Conservation (phyloP, 108 stramenopile genomes). For the Parmales sp. region DNA sequence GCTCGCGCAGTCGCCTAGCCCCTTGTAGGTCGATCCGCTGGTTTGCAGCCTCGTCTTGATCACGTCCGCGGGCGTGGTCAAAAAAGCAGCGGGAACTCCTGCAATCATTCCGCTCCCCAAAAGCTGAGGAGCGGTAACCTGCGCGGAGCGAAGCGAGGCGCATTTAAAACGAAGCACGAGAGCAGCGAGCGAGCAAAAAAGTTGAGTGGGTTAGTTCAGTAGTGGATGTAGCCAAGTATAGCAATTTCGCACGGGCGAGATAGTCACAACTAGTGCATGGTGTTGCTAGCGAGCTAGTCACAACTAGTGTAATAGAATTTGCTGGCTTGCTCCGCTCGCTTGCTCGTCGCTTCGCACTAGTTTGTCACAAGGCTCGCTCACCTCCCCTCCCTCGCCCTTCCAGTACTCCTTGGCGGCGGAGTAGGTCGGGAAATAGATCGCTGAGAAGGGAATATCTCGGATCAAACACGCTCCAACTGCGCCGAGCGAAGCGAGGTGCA, state of each 20-base stretch:
- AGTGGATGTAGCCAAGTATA: too few relatives aligned
- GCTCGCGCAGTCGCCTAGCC: slow-evolving; percentile 36
- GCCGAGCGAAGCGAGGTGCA: too few relatives aligned
- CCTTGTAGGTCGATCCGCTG: slow-evolving; percentile 27
- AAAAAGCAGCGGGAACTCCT: slow-evolving; percentile 32
- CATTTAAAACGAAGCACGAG: neutral
- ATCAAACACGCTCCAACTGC: slow-evolving; percentile 21
- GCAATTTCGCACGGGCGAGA: too few relatives aligned
- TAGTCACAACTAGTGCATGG: too few relatives aligned
- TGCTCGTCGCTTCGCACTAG: too few relatives aligned
- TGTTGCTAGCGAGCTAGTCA: too few relatives aligned
- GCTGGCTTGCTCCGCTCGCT: too few relatives aligned
- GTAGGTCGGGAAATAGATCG: slow-evolving; percentile 28
- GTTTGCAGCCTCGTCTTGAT: slow-evolving; percentile 43
- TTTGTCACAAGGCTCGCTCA: too few relatives aligned
- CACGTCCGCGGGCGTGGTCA: slow-evolving; percentile 46
- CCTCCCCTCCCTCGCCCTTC: too few relatives aligned
- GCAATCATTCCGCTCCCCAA: slow-evolving; percentile 38
- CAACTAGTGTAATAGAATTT: too few relatives aligned
- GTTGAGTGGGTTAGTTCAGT: too few relatives aligned
- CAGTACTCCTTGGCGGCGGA: slow-evolving; percentile 29
- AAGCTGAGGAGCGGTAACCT: slow-evolving; percentile 13
- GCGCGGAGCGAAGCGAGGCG: neutral
- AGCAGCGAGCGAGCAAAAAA: too few relatives aligned
- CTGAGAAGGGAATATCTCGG: slow-evolving; percentile 27